Evolutionary conservation across 2,329 filamentous ascomycete species (phyloP).

Genomic region (Phyllosticta citrichinensis): DNA sequence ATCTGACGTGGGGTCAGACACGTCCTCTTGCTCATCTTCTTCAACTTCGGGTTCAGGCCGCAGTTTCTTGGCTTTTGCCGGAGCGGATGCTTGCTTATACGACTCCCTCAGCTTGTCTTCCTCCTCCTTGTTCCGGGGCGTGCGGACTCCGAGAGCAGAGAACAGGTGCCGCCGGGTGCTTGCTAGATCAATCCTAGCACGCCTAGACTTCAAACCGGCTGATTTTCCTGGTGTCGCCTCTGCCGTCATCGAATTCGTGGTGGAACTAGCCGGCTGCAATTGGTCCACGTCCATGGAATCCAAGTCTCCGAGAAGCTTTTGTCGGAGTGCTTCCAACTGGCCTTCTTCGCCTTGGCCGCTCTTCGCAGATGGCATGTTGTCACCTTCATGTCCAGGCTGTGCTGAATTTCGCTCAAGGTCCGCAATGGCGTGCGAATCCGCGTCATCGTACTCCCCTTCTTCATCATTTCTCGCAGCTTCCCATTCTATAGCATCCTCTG

Average conservation of each 20-base stretch:
- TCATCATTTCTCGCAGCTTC: neutral
- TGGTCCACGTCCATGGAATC: neutral
- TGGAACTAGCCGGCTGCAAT: neutral
- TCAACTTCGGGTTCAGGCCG: neutral
- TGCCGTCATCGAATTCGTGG: neutral
- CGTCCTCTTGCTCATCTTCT: constrained; percentile 15
- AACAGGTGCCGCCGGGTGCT: constrained; percentile 61
- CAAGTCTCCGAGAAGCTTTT: neutral
- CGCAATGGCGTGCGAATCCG: neutral
- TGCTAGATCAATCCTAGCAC: constrained; percentile 38
- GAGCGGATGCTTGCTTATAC: neutral
- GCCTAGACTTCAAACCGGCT: neutral
- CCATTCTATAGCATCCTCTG: neutral
- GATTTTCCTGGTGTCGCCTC: neutral
- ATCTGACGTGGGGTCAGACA: constrained; percentile 38
- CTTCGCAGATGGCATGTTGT: neutral
- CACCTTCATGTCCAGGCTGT: neutral
- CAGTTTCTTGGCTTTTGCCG: neutral
- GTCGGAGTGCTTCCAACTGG: neutral
- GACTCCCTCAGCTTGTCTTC: constrained; percentile 49
- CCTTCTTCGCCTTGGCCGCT: neutral
- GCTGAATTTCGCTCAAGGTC: neutral
- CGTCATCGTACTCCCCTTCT: neutral
- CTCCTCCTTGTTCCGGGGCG: constrained; percentile 58
- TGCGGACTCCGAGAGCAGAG: constrained; percentile 59